A percentile compares a stretch with the other conserved stretches of the same genome.
Conservation (phyloP, 78 protist genomes). For the Tieghemostelium lacteum region DNA sequence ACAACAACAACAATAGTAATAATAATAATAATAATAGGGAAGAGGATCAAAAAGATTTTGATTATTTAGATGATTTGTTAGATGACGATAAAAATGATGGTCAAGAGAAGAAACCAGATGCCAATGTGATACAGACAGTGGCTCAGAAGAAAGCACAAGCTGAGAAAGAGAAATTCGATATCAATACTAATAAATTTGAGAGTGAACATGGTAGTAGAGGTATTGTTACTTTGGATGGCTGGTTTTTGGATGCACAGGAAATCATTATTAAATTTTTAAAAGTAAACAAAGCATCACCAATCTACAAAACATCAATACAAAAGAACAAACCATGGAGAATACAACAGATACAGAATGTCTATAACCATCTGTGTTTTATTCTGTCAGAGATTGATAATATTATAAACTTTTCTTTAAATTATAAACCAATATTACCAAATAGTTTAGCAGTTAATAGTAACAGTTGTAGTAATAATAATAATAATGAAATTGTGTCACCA, state of each 20-base stretch:
- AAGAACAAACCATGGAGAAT: conserved; percentile 70
- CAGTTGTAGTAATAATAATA: neutral
- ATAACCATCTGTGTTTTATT: conserved; percentile 45
- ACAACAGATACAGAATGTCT: conserved; percentile 54
- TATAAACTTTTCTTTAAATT: conserved; percentile 24
- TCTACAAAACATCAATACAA: conserved; percentile 49
- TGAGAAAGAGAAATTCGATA: neutral
- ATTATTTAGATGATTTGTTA: neutral
- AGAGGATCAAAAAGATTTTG: neutral
- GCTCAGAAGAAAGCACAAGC: neutral
- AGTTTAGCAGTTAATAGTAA: neutral
- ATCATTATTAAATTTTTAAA: conserved; percentile 30
- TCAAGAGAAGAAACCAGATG: neutral
- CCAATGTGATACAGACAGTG: neutral
- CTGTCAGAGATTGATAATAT: conserved; percentile 34
- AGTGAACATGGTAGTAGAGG: conserved; percentile 53
- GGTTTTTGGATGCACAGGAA: conserved; percentile 56
- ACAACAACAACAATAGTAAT: neutral
- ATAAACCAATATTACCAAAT: conserved; percentile 20
- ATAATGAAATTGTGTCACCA: neutral
- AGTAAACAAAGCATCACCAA: conserved; percentile 14
- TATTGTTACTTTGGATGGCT: conserved; percentile 32
- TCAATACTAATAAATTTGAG: neutral
- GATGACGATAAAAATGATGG: neutral
- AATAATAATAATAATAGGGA: neutral